Evolutionary conservation across 31 red algal species (phyloP), one percentile per base, ranked within the genome.

Genomic region (Asparagopsis taxiformis): DNA sequence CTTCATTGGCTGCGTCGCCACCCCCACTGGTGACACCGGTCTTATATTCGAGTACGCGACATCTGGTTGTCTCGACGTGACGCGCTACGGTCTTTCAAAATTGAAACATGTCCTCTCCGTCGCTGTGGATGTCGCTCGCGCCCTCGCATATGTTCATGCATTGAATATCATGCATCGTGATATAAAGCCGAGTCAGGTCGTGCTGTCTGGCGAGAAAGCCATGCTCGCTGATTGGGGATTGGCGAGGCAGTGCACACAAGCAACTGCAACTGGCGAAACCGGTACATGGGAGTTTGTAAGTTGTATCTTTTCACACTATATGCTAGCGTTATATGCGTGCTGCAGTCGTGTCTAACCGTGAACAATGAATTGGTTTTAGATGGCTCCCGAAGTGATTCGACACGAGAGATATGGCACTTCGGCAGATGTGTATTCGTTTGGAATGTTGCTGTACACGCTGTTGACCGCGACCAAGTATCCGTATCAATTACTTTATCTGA

Each of bases 331-430:
- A 29, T 10, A 21, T 11, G 30, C 8, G 30, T 17, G 33, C 13
- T 60, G 56, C 38, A 44, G 19, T 44, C 11, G 22, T 49, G 31
- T n/a, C n/a, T 67, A 68, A 1, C 37, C 70, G 32, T 68, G 78
- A 46, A 90, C 70, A 3, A 69, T 68, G 16, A 91, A 57, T 26
- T 82, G 79, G 57, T 66, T 31, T 25, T 75, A 75, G 65, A 97
- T 97, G 93, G 89, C 93, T 2, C 93, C 93, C 15, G 93, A 97
- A 59, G 93, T 97, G 8, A 75, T 97, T 60, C 84, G 74, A 7
- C 60, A 38, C 32, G 82, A 91, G 48, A 69, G 41, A 25, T 97
- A 97, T 58, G 69, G 68, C 10, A 23, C 43, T 25, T 37, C 71
- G 38, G 84, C 78, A 34, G 93, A 97, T 55, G 93, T 97, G 0